These are phyloP conservation scores for Lactifluus piperatus DNA, from an alignment of 768 basidiomycete genomes.

Conservation along the genomic window DNA sequence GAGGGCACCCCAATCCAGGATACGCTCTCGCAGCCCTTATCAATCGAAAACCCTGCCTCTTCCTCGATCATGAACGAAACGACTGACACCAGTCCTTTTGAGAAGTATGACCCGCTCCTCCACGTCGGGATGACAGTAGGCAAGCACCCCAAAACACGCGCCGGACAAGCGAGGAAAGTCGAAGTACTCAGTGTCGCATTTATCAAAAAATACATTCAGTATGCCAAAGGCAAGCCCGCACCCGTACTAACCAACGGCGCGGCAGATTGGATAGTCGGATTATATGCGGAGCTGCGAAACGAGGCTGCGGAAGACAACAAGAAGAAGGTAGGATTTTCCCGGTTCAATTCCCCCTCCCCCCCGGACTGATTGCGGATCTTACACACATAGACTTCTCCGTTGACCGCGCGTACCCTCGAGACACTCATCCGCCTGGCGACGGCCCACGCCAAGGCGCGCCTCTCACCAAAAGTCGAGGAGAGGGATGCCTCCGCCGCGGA, in stretches of 20 bases:
- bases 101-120: constrained; percentile 93
- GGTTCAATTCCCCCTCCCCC: neutral
- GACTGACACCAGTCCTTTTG: constrained; percentile 73
- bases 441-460: constrained; percentile 92
- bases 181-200: constrained; percentile 91
- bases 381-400: constrained; percentile 79
- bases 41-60: constrained; percentile 70
- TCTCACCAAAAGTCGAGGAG: constrained; percentile 78
- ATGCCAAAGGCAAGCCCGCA: constrained; percentile 81
- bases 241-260: constrained; percentile 89
- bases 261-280: constrained; percentile 86
- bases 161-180: constrained; percentile 49
- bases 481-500: constrained; percentile 86
- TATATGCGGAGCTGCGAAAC: constrained; percentile 87
- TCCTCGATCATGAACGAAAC: constrained; percentile 38
- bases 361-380: constrained; percentile 3
- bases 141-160: constrained; percentile 37
- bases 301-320: constrained; percentile 84
- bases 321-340: constrained; percentile 52
- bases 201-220: constrained; percentile 98
- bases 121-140: constrained; percentile 67
- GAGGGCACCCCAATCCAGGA: constrained; percentile 91
- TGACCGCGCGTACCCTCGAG: constrained; percentile 97
- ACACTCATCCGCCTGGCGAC: constrained; percentile 97
- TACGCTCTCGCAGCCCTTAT: constrained; percentile 77